phyloP scores from a whole-genome alignment of 495 filamentous ascomycete species.

The Penicillium argentinense region DNA sequence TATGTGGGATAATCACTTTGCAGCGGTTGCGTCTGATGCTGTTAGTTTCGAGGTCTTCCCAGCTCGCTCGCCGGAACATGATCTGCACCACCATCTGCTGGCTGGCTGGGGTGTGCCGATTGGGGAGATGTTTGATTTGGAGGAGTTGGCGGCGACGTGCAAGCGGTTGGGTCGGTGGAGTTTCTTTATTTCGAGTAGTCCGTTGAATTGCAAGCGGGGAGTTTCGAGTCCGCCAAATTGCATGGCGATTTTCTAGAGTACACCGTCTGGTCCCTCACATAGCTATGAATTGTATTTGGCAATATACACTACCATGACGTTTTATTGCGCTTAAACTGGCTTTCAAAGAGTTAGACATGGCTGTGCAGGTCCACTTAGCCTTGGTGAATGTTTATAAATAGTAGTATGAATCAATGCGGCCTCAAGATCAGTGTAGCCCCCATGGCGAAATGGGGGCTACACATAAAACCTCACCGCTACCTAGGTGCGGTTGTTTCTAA shows the following conservation, averaged over 20 bases:
- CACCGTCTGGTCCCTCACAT: too few relatives aligned
- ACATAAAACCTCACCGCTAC: too few relatives aligned
- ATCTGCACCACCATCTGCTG: conserved; percentile 66
- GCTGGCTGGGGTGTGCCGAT: conserved; percentile 68
- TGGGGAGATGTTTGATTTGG: conserved; percentile 66
- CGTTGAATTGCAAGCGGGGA: conserved; percentile 52
- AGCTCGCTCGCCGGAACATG: conserved; percentile 46
- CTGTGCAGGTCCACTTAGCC: too few relatives aligned
- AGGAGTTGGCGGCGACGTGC: conserved; percentile 53
- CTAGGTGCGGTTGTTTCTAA: too few relatives aligned
- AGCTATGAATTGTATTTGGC: too few relatives aligned
- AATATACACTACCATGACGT: too few relatives aligned
- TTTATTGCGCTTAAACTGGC: too few relatives aligned
- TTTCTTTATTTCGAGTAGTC: conserved; percentile 69
- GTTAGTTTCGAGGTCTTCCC: conserved; percentile 69
- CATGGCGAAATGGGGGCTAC: too few relatives aligned
- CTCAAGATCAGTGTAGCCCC: too few relatives aligned
- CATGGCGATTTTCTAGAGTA: conserved; percentile 45
- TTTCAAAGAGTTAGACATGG: too few relatives aligned
- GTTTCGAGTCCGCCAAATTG: conserved; percentile 50
- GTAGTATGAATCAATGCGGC: too few relatives aligned
- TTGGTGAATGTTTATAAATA: too few relatives aligned
- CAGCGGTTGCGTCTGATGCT: conserved; percentile 62
- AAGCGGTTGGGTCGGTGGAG: conserved; percentile 59
- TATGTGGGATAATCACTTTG: conserved; percentile 70